These are phyloP conservation scores for Paragyromitra xinjiangensis DNA, from an alignment of 495 filamentous ascomycete genomes.

Conservation along the genomic window DNA sequence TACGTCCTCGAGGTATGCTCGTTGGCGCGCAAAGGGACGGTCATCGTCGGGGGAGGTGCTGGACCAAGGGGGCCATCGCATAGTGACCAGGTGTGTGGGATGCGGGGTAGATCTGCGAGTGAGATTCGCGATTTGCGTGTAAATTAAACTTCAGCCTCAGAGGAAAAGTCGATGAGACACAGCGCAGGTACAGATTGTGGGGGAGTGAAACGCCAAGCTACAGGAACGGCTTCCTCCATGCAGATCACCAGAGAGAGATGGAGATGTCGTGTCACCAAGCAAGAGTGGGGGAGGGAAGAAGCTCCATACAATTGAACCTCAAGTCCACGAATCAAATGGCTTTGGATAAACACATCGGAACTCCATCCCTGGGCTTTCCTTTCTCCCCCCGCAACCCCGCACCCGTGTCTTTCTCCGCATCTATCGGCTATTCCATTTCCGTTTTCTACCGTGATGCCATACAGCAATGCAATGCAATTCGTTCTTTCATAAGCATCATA, in stretches of 20 bases:
- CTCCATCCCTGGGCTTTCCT: not conserved
- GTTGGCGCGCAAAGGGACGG: slow-evolving; percentile 11
- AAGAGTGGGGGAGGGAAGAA: not conserved
- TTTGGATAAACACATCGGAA: slow-evolving; percentile 1
- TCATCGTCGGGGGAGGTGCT: slow-evolving; percentile 58
- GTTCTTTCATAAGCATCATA: not conserved
- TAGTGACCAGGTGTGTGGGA: slow-evolving; percentile 37
- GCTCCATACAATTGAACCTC: not conserved
- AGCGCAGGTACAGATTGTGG: not conserved
- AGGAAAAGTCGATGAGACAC: not conserved
- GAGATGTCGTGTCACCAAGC: not conserved
- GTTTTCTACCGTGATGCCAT: slow-evolving; percentile 5
- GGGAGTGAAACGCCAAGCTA: slow-evolving; percentile 9
- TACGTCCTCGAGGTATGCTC: not conserved
- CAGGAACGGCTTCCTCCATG: not conserved
- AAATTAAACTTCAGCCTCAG: slow-evolving; percentile 16
- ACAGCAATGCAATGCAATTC: slow-evolving; percentile 3
- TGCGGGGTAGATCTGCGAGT: slow-evolving; percentile 33
- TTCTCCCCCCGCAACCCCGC: not conserved
- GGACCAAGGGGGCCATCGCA: slow-evolving; percentile 67
- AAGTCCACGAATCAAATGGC: not conserved
- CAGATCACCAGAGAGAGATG: not conserved
- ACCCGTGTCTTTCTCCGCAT: not conserved
- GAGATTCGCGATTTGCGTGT: slow-evolving; percentile 8
- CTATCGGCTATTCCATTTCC: not conserved